These are phyloP conservation scores for Penicillium crystallinum DNA, from an alignment of 495 filamentous ascomycete species.

Conservation along the genomic window DNA sequence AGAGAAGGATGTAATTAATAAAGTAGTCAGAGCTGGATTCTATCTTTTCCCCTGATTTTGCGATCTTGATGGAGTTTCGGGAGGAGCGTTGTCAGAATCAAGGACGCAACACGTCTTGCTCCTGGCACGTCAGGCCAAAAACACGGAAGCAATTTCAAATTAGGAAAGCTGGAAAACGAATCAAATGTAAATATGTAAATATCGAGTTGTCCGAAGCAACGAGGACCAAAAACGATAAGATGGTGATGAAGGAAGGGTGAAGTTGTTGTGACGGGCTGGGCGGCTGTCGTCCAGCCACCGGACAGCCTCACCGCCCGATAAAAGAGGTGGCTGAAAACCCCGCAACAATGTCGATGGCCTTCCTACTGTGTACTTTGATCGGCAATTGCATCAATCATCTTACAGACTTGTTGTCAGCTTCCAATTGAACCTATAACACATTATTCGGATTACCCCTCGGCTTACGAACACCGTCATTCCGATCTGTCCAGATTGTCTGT, in stretches of 20 bases:
- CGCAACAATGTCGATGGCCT: constrained; percentile 17
- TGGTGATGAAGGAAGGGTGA: constrained; percentile 19
- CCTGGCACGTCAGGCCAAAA: neutral
- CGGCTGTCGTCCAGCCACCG: constrained; percentile 23
- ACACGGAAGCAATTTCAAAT: neutral
- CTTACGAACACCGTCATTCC: neutral
- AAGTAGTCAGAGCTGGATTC: neutral
- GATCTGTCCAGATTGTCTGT: neutral
- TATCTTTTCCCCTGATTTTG: neutral
- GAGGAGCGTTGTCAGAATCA: constrained; percentile 10
- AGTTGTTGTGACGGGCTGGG: constrained; percentile 13
- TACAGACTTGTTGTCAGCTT: neutral
- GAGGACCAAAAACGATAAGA: constrained; percentile 5
- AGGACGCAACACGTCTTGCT: constrained; percentile 8
- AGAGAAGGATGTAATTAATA: neutral
- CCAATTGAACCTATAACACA: neutral
- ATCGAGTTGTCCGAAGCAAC: neutral
- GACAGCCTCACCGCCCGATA: constrained; percentile 14
- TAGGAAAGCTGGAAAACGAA: neutral
- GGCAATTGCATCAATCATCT: neutral
- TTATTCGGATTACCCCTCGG: neutral
- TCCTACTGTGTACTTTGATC: constrained; percentile 6
- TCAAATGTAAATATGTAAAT: neutral
- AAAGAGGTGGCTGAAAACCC: constrained; percentile 14
- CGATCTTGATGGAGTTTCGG: constrained; percentile 1